These are phyloP conservation scores for Rhododendron kiyosumense DNA, from an alignment of 148 eudicot genomes.

Conservation along the genomic window DNA sequence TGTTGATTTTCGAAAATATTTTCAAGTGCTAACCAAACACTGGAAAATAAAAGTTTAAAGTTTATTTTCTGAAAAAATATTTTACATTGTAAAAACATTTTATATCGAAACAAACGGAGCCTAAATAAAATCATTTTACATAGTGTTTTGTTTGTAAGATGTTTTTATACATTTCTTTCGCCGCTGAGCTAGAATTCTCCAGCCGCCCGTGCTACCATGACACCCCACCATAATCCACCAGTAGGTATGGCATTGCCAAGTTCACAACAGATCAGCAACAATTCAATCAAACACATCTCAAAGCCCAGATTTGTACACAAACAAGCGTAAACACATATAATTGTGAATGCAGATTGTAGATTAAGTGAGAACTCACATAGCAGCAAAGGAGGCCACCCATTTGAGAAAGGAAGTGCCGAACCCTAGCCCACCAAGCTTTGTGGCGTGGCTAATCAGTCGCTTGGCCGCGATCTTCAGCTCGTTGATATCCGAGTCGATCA, in stretches of 20 bases:
- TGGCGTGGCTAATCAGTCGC: conserved; percentile 40
- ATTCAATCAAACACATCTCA: neutral
- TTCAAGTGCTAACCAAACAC: too few species aligned
- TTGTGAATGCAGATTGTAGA: neutral
- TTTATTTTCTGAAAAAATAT: too few species aligned
- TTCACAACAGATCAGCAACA: neutral
- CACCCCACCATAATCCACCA: neutral
- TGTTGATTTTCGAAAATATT: too few species aligned
- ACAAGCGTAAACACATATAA: too few species aligned
- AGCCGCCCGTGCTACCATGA: neutral
- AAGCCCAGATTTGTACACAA: neutral
- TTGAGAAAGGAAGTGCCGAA: conserved; percentile 62
- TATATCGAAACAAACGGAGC: too few species aligned
- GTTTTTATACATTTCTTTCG: too few species aligned
- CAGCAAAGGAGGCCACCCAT: conserved; percentile 84
- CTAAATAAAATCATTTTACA: too few species aligned
- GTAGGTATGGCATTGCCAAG: neutral
- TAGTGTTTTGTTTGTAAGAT: too few species aligned
- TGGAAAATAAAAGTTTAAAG: too few species aligned
- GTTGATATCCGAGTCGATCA: conserved; percentile 46
- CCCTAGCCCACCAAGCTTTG: conserved; percentile 42
- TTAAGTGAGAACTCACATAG: conserved; percentile 45
- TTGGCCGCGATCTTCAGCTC: conserved; percentile 49
- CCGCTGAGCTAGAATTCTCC: too few species aligned
- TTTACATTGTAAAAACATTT: too few species aligned